Base-by-base conservation (phyloP, 2,329 filamentous ascomycete genomes). In the Alternaria atra region DNA sequence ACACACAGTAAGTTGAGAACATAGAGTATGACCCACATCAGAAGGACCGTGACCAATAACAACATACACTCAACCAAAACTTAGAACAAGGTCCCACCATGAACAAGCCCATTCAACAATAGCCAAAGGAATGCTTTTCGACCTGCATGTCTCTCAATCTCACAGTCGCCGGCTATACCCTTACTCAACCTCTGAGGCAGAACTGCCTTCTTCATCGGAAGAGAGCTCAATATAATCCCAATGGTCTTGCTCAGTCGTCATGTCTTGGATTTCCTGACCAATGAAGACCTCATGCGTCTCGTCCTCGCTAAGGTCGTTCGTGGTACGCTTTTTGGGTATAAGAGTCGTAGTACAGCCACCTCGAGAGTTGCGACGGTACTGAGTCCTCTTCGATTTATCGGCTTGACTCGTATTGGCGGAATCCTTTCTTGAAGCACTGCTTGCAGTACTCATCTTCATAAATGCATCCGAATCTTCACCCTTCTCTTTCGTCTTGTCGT, bases 181-280 rank as follows among this genome's bases (percentile, higher is more conserved):
- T 63, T 20, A 69, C 48, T 69, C 58, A 29, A 53, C 66, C 44
- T 67, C 66, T 3, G 66, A 69, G 9, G 25, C 54, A 25, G 67
- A 67, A 25, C 50, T 66, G 6, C 35, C 42, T 23, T 54, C 55
- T 20, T 54, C 48, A 13, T 15, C 17, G 12, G 56, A 58, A 8
- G 30, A 40, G 1, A 9, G 3, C 2, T 23, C 35, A 27, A 17
- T 4, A 13, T 25, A 32, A 44, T 34, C 10, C 1, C 15, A 1
- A 13, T 27, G 20, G 1, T 27, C 20, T 23, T 4, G 13, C 5
- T 35, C 25, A 25, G n/a, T 6, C 13, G 27, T 6, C 5, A 13
- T 32, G 25, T 47, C 9, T 4, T 27, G 7, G 27, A 4, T 9
- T 4, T 5, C 4, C 10, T 27, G 20, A 43, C 5, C 7, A 13